These are phyloP conservation scores for Tephrocybe sp. DNA, from an alignment of 768 basidiomycete species.

Conservation along the genomic window DNA sequence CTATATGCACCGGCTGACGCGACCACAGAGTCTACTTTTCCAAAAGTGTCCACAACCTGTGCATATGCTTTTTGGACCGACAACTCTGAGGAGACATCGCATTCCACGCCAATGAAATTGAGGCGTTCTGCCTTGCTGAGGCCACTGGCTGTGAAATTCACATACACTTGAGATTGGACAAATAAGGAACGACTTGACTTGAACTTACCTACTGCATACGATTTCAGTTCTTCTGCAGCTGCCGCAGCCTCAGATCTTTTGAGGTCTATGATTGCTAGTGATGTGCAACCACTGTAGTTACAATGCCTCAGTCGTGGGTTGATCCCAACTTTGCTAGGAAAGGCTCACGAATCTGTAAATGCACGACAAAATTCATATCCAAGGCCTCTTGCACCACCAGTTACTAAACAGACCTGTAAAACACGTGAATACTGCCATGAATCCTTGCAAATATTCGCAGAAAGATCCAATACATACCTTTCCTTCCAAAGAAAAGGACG, in stretches of 20 bases:
- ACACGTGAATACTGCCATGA: not conserved
- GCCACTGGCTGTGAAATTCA: constrained; percentile 44
- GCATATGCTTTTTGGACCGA: constrained; percentile 74
- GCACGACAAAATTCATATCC: constrained; percentile 90
- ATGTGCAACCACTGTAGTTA: constrained; percentile 75
- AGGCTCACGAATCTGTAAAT: constrained; percentile 76
- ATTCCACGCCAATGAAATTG: constrained; percentile 72
- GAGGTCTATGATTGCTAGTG: constrained; percentile 80
- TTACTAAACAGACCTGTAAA: constrained; percentile 81
- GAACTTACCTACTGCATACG: constrained; percentile 26
- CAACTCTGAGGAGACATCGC: constrained; percentile 83
- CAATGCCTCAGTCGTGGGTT: too few species aligned
- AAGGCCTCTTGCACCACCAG: constrained; percentile 89
- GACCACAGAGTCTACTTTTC: constrained; percentile 78
- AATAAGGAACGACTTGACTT: not conserved
- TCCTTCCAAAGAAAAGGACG: constrained; percentile 74
- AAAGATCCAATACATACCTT: constrained; percentile 47
- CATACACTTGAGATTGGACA: constrained; percentile 10
- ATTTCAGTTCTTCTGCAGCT: constrained; percentile 65
- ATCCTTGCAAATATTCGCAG: not conserved
- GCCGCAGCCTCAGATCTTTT: constrained; percentile 62
- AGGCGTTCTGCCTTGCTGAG: constrained; percentile 54
- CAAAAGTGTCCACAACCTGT: constrained; percentile 59
- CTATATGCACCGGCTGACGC: constrained; percentile 73
- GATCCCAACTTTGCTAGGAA: too few species aligned